Percentiles rank a stretch among this genome's conserved stretches.
These are phyloP conservation scores for Tetrahymena thermophila DNA, from an alignment of 73 alveolate species.

Conservation along the genomic window DNA sequence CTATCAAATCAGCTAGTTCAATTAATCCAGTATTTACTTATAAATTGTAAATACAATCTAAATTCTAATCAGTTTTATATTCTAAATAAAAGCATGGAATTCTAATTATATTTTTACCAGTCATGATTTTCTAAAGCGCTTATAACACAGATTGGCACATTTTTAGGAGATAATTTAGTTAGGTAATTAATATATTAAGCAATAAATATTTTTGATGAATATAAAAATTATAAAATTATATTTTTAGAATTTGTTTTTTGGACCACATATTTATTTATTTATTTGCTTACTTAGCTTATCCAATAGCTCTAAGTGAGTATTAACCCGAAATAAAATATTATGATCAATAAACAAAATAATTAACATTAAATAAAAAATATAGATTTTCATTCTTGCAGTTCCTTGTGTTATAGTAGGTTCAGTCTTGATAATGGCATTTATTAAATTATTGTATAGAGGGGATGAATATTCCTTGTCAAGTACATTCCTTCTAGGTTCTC, in stretches of 20 bases:
- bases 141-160: slow-evolving; percentile 48
- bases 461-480: slow-evolving; percentile 53
- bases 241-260: background rate
- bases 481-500: slow-evolving; percentile 61
- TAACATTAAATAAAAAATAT: background rate
- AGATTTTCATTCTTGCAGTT: slow-evolving; percentile 37
- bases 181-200: background rate
- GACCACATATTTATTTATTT: background rate
- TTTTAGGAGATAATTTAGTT: slow-evolving; percentile 35
- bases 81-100: slow-evolving; percentile 1
- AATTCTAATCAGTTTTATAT: background rate
- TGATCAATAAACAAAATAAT: background rate
- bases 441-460: slow-evolving; percentile 39
- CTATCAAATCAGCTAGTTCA: slow-evolving; percentile 8
- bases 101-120: slow-evolving; percentile 28
- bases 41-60: background rate
- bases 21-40: slow-evolving; percentile 3
- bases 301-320: background rate
- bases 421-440: slow-evolving; percentile 1
- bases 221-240: background rate
- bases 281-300: background rate
- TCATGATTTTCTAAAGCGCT: slow-evolving; percentile 41
- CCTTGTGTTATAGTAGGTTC: slow-evolving; percentile 43
- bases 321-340: background rate
- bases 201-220: background rate